Evolutionary conservation across 164 flowering plant genomes (phyloP).

Genomic region (Echeveria elegans): DNA sequence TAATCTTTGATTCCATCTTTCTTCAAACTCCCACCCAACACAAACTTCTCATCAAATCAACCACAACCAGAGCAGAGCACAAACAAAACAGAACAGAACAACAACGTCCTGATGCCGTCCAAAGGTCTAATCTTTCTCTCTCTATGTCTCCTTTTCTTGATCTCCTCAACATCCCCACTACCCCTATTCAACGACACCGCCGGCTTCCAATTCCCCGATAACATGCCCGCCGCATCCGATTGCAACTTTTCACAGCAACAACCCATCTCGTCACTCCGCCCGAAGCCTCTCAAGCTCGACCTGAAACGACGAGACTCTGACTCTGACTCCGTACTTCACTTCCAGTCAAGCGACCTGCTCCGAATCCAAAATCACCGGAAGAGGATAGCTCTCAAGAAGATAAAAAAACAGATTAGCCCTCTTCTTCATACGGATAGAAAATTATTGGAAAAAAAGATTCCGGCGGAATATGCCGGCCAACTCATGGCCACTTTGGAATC

Average conservation of each 20-base stretch:
- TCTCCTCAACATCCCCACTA: background rate
- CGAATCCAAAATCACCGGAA: constrained; percentile 53
- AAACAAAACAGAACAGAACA: background rate
- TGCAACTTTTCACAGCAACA: constrained; percentile 13
- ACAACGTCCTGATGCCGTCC: background rate
- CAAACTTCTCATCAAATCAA: background rate
- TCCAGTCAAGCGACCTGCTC: constrained; percentile 34
- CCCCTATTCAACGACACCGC: constrained; percentile 7
- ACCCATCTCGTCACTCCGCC: constrained; percentile 8
- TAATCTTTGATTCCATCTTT: too few relatives aligned
- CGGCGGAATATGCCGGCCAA: constrained; percentile 22
- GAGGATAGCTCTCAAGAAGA: constrained; percentile 54
- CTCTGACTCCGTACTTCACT: constrained; percentile 30
- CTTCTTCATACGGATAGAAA: constrained; percentile 13
- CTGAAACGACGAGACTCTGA: constrained; percentile 43
- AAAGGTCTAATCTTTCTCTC: background rate
- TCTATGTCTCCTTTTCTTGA: background rate
- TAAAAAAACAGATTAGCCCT: constrained; percentile 23
- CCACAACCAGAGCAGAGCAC: too few relatives aligned
- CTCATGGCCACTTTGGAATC: constrained; percentile 76
- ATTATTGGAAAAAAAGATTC: background rate
- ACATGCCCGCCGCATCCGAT: constrained; percentile 33
- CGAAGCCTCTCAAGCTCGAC: constrained; percentile 41
- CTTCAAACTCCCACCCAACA: background rate
- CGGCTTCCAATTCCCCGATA: constrained; percentile 48